Evolutionary conservation across 345 rosid genomes (phyloP).

Genomic region (Eucalyptus marginata): DNA sequence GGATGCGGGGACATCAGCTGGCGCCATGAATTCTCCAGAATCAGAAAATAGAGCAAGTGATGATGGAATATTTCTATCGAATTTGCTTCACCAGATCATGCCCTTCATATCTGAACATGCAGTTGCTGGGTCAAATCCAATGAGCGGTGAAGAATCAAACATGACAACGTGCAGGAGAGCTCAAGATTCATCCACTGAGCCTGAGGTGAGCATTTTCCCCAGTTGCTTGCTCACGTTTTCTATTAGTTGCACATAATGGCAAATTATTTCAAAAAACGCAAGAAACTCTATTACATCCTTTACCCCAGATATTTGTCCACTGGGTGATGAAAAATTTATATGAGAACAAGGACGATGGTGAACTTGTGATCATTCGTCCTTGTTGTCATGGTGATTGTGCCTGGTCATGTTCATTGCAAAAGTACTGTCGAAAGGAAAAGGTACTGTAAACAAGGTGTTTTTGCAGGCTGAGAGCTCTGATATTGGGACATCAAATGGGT

Average conservation of each 20-base stretch:
- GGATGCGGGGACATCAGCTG: slow-evolving; percentile 9
- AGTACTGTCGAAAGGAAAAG: background rate
- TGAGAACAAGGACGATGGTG: background rate
- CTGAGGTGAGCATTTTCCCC: slow-evolving; percentile 4
- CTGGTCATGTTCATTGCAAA: background rate
- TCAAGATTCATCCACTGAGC: slow-evolving; percentile 4
- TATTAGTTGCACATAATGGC: background rate
- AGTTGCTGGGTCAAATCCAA: slow-evolving; percentile 4
- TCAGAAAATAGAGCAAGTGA: slow-evolving; percentile 24
- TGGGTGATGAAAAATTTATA: background rate
- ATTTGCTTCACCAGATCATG: slow-evolving; percentile 56
- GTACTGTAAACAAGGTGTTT: background rate
- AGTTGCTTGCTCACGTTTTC: background rate
- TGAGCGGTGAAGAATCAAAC: slow-evolving; percentile 9
- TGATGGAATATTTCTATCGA: slow-evolving; percentile 53
- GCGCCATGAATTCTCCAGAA: slow-evolving; percentile 2
- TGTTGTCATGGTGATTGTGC: background rate
- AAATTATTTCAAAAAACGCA: background rate
- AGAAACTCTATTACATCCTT: background rate
- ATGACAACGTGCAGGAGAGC: background rate
- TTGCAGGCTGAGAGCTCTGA: slow-evolving; percentile 34
- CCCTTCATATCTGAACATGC: slow-evolving; percentile 34
- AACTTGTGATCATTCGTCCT: background rate
- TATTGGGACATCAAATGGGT: slow-evolving; percentile 11
- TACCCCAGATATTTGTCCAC: background rate